Evolutionary conservation across 2,329 filamentous ascomycete species (phyloP).

Genomic region (Keithomyces neogunnii): DNA sequence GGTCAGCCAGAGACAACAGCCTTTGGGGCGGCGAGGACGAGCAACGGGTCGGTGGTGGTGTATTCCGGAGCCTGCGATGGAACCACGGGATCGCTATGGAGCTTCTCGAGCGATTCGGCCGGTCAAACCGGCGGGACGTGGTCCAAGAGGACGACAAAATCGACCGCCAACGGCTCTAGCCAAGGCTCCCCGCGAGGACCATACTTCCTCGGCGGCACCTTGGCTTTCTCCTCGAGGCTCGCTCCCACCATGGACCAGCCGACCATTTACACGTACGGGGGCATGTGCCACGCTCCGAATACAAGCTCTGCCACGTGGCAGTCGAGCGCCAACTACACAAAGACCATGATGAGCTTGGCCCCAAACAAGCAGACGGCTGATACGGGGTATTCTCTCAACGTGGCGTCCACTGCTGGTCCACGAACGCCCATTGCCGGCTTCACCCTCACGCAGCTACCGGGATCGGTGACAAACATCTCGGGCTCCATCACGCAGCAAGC

Average conservation of each 20-base stretch:
- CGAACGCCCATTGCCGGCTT: constrained; percentile 82
- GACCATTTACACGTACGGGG: constrained; percentile 70
- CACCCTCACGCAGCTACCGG: constrained; percentile 64
- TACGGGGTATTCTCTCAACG: constrained; percentile 25
- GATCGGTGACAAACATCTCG: constrained; percentile 60
- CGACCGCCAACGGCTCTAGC: constrained; percentile 11
- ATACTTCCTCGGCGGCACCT: constrained; percentile 43
- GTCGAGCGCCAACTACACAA: constrained; percentile 66
- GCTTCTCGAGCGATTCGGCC: constrained; percentile 42
- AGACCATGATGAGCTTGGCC: constrained; percentile 63
- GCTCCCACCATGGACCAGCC: constrained; percentile 44
- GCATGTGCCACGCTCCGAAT: constrained; percentile 66
- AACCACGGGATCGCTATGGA: constrained; percentile 55
- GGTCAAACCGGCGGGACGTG: constrained; percentile 15
- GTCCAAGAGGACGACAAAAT: constrained; percentile 18
- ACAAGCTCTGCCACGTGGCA: constrained; percentile 48
- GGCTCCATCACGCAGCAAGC: constrained; percentile 62
- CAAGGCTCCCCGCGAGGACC: constrained; percentile 24
- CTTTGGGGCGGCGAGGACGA: constrained; percentile 60
- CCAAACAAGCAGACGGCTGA: constrained; percentile 27
- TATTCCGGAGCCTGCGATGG: constrained; percentile 65
- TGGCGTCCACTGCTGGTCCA: constrained; percentile 42
- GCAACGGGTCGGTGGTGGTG: constrained; percentile 62
- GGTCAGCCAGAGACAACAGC: constrained; percentile 38
- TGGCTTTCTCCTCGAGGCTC: constrained; percentile 60